These are phyloP conservation scores for Fusarium tjaetaba DNA, from an alignment of 2,329 filamentous ascomycete genomes.

Conservation along the genomic window DNA sequence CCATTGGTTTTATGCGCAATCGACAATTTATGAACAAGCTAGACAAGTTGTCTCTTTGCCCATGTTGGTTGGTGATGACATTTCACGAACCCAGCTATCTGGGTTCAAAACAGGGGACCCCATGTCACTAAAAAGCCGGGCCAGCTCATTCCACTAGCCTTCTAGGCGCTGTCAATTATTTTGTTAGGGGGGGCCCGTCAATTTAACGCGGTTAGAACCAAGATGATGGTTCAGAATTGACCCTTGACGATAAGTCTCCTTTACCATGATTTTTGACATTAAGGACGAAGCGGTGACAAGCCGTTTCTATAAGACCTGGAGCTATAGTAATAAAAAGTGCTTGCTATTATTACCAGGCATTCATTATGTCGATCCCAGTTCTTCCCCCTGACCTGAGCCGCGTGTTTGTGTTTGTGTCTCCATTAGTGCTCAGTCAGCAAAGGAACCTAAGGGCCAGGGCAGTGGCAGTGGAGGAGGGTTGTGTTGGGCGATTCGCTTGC, in stretches of 20 bases:
- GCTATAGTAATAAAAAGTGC: not conserved
- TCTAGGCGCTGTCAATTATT: constrained; percentile 28
- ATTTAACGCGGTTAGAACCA: not conserved
- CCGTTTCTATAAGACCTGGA: not conserved
- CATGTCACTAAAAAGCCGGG: constrained; percentile 5
- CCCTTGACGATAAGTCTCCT: not conserved
- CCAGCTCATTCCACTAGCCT: constrained; percentile 20
- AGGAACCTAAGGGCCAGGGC: not conserved
- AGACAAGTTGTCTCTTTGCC: not conserved
- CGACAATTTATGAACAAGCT: not conserved
- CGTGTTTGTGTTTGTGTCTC: not conserved
- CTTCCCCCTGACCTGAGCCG: not conserved
- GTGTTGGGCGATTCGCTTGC: not conserved
- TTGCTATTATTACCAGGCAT: not conserved
- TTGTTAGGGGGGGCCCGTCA: not conserved
- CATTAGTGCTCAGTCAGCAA: not conserved
- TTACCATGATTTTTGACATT: not conserved
- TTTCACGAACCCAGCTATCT: constrained; percentile 1
- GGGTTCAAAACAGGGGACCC: constrained; percentile 9
- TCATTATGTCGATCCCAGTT: not conserved
- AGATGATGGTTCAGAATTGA: not conserved
- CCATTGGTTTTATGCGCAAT: not conserved
- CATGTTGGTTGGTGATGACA: not conserved
- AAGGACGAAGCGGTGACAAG: not conserved
- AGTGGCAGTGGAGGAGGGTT: not conserved